These are phyloP conservation scores for Daldinia loculata DNA, from an alignment of 495 filamentous ascomycete species.

Conservation along the genomic window DNA sequence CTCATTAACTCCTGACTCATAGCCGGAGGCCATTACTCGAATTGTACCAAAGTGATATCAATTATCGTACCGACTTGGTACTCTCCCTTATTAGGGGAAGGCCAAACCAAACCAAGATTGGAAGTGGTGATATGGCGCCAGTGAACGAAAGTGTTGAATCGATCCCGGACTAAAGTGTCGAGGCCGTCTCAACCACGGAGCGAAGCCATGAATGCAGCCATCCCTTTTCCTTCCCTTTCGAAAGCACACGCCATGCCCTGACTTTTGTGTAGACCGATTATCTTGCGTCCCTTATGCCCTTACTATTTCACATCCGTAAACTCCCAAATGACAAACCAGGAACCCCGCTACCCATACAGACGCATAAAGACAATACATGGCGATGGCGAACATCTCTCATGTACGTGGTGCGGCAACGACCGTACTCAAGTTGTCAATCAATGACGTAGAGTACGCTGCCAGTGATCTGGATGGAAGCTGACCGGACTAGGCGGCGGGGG, in stretches of 20 bases:
- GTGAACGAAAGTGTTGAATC: constrained; percentile 18
- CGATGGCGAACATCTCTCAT: constrained; percentile 16
- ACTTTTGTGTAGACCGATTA: constrained; percentile 49
- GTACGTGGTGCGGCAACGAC: neutral
- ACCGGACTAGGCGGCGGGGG: constrained; percentile 61
- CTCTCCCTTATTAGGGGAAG: constrained; percentile 18
- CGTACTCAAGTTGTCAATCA: constrained; percentile 24
- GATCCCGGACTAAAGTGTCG: constrained; percentile 17
- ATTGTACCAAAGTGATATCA: constrained; percentile 34
- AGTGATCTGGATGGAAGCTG: constrained; percentile 56
- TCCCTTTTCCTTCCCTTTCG: constrained; percentile 19
- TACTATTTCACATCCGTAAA: constrained; percentile 41
- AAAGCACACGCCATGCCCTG: constrained; percentile 36
- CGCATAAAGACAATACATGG: constrained; percentile 32
- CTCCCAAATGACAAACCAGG: constrained; percentile 36
- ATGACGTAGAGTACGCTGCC: constrained; percentile 45
- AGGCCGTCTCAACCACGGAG: constrained; percentile 30
- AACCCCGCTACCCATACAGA: constrained; percentile 43
- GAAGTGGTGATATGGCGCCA: constrained; percentile 7
- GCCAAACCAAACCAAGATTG: constrained; percentile 7
- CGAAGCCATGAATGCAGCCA: constrained; percentile 32
- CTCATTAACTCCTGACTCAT: constrained; percentile 28
- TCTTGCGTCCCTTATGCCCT: constrained; percentile 40
- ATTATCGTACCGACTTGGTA: constrained; percentile 30
- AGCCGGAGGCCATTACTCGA: constrained; percentile 8